Base-by-base conservation (phyloP, 345 rosid species). In the Psidium friedrichsthalianum region DNA sequence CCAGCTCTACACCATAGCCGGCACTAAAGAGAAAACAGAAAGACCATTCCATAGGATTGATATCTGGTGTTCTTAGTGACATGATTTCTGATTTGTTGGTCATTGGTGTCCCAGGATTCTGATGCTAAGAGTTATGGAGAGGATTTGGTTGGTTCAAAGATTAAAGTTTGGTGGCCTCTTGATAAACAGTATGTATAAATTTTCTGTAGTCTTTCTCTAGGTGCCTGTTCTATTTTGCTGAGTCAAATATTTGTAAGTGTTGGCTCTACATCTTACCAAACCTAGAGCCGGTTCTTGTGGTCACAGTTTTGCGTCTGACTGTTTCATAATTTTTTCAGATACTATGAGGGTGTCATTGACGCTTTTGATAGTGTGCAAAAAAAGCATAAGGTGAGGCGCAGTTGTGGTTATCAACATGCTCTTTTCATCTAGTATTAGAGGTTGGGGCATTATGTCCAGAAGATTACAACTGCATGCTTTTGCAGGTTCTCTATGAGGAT, bases 161-260 rank as follows among this genome's bases (percentile, higher is more conserved):
- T 98, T 85, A 93, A 91, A 89, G 96, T 98, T 85, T 98, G 96
- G 96, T 98, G 99, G 99, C 99, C 99, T 22, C 52, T 84, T 18
- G 99, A 98, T 92, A 83, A 69, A 13, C 44, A n/a, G 99, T 96
- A 89, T 87, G 94, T 87, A 58, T 20, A 51, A 44, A 80, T 51
- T 82, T 53, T 42, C 82, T 25, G 40, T 54, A 51, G 58, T 57
- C 24, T 32, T 57, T 83, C 22, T 13, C 42, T 88, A 12, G 84
- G 32, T 69, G 47, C 59, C 36, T 51, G 25, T 58, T 16, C 27
- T 40, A 40, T 29, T 29, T 74, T 84, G 64, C 13, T 74, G 29
- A 55, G 32, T 51, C 84, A 82, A 82, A 51, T 27, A 44, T 52
- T 54, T 32, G 36, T 40, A 40, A 69, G 81, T 11, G 20, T 7